phyloP scores from a whole-genome alignment of 805 yeast species.

The Candida adriatica region DNA sequence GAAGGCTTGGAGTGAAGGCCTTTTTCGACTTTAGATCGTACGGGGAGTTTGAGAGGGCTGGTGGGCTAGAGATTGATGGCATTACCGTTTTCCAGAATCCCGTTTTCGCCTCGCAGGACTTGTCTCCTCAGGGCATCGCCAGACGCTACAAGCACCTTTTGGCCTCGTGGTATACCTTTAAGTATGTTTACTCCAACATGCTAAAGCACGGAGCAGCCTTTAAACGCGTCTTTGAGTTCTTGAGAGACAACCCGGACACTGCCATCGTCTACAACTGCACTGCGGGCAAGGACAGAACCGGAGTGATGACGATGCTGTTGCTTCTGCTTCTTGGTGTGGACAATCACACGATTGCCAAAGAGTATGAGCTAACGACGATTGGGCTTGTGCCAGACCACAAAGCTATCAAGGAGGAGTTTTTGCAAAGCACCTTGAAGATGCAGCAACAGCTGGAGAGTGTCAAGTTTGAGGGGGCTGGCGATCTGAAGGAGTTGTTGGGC shows the following conservation, averaged over 20 bases:
- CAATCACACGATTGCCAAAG: conserved; percentile 56
- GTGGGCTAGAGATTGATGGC: conserved; percentile 39
- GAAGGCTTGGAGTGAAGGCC: conserved; percentile 38
- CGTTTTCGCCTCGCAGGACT: conserved; percentile 45
- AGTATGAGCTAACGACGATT: conserved; percentile 66
- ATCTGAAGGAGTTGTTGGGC: conserved; percentile 5
- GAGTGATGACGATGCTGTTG: conserved; percentile 62
- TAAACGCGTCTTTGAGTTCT: conserved; percentile 41
- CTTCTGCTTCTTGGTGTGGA: conserved; percentile 61
- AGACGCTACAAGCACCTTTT: conserved; percentile 45
- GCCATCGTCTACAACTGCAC: conserved; percentile 68
- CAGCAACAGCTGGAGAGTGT: conserved; percentile 6
- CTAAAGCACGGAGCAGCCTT: conserved; percentile 47
- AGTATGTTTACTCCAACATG: conserved; percentile 54
- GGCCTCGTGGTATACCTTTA: conserved; percentile 56
- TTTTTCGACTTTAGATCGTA: conserved; percentile 65
- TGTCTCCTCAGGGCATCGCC: conserved; percentile 62
- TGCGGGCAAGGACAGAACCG: conserved; percentile 86
- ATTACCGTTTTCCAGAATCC: conserved; percentile 46
- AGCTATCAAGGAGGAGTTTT: conserved; percentile 18
- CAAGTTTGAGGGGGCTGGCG: conserved; percentile 1
- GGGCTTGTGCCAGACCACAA: conserved; percentile 48
- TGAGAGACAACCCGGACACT: conserved; percentile 46
- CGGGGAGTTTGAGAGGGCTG: conserved; percentile 44
- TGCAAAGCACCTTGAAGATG: conserved; percentile 12